Percentiles rank a stretch among this genome's conserved stretches.
These are phyloP conservation scores for Malassezia nana DNA, from an alignment of 1,284 basidiomycete genomes.

Conservation along the genomic window DNA sequence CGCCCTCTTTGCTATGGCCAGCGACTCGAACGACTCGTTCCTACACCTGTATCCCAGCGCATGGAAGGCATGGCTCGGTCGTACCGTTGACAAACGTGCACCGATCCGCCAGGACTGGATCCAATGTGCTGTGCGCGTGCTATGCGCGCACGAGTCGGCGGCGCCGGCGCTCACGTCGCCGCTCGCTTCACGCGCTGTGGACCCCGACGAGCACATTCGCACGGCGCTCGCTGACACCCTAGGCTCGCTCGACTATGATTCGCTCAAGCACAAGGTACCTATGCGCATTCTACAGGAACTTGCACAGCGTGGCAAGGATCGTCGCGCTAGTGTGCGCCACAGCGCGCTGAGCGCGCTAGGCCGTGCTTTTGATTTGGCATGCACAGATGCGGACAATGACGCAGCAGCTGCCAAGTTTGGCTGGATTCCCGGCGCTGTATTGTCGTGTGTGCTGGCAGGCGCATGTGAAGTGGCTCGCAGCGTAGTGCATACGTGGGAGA, in stretches of 20 bases:
- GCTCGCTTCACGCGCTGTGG: constrained; percentile 49
- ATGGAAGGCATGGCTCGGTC: constrained; percentile 74
- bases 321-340: constrained; percentile 70
- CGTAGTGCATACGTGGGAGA: constrained; percentile 54
- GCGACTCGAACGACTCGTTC: constrained; percentile 48
- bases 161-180: constrained; percentile 50
- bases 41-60: constrained; percentile 69
- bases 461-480: constrained; percentile 54
- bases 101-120: constrained; percentile 69
- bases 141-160: constrained; percentile 54
- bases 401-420: constrained; percentile 69
- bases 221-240: constrained; percentile 73
- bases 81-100: constrained; percentile 67
- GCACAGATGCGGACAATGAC: constrained; percentile 66
- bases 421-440: constrained; percentile 79
- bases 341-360: constrained; percentile 71
- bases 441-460: constrained; percentile 50
- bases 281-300: constrained; percentile 59
- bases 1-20: constrained; percentile 64
- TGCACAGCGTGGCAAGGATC: constrained; percentile 68
- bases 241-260: constrained; percentile 78
- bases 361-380: constrained; percentile 70
- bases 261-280: constrained; percentile 69
- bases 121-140: constrained; percentile 55
- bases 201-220: constrained; percentile 85